phyloP scores from a whole-genome alignment of 1,284 basidiomycete genomes.

The Tilletia horrida region DNA sequence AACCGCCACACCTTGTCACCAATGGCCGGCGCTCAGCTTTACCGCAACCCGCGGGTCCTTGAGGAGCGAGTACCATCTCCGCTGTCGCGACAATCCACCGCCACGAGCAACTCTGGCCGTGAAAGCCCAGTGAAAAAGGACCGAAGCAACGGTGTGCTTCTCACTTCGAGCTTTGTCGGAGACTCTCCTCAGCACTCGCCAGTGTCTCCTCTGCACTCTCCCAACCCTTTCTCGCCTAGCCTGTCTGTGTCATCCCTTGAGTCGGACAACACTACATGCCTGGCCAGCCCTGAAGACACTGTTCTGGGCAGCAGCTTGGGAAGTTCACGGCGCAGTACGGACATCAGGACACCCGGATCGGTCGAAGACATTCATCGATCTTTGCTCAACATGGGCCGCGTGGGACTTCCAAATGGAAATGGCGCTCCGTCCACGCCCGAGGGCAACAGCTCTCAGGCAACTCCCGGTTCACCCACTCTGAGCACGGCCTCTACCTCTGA shows the following conservation, averaged over 20 bases:
- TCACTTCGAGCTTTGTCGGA: conserved; percentile 25
- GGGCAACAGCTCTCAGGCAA: neutral
- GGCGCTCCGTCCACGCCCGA: neutral
- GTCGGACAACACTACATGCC: conserved; percentile 35
- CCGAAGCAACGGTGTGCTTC: conserved; percentile 7
- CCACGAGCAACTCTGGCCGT: neutral
- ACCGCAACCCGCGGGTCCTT: conserved; percentile 26
- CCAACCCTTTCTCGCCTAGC: conserved; percentile 40
- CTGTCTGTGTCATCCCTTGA: conserved; percentile 38
- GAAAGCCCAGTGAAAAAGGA: conserved; percentile 29
- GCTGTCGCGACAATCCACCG: conserved; percentile 23
- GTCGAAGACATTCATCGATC: conserved; percentile 16
- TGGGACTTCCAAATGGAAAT: neutral
- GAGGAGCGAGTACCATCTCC: conserved; percentile 30
- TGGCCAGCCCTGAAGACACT: conserved; percentile 21
- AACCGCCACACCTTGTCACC: conserved; percentile 29
- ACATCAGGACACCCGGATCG: conserved; percentile 4
- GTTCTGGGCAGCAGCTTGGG: neutral
- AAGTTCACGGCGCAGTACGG: neutral
- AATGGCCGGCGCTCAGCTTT: conserved; percentile 22
- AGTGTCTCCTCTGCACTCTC: conserved; percentile 36
- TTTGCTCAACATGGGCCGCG: neutral
- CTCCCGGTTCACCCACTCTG: conserved; percentile 26
- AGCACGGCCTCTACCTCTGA: conserved; percentile 21
- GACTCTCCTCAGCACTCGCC: conserved; percentile 42